phyloP scores from a whole-genome alignment of 2,329 filamentous ascomycete genomes.

The Arachnopeziza araneosa region DNA sequence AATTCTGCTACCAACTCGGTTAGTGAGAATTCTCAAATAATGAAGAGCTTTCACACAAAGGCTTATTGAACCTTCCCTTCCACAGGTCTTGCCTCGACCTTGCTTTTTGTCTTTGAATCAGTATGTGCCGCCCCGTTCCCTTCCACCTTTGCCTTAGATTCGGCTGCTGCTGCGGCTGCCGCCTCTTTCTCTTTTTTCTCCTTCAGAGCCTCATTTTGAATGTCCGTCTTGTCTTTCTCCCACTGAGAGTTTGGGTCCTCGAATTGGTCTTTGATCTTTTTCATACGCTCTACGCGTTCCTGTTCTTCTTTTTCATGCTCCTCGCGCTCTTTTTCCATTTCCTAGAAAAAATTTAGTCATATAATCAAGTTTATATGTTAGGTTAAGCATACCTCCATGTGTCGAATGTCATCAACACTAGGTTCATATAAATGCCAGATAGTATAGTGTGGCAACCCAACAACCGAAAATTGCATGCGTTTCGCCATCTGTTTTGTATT shows the following conservation, averaged over 20 bases:
- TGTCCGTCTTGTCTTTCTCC: constrained; percentile 81
- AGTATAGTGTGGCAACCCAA: constrained; percentile 93
- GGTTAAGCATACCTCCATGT: constrained; percentile 68
- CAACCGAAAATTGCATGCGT: constrained; percentile 90
- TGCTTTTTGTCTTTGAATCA: constrained; percentile 9
- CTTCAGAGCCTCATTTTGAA: constrained; percentile 61
- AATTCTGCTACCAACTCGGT: neutral
- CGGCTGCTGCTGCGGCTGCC: constrained; percentile 4
- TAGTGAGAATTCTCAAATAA: neutral
- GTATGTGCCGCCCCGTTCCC: constrained; percentile 3
- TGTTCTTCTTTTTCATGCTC: constrained; percentile 75
- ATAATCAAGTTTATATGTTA: neutral
- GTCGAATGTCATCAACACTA: constrained; percentile 92
- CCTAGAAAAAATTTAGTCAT: constrained; percentile 40
- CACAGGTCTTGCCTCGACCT: neutral
- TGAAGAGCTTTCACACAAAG: neutral
- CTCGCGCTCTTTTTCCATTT: constrained; percentile 87
- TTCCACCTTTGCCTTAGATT: constrained; percentile 2
- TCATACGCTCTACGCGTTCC: constrained; percentile 63
- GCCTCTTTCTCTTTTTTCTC: constrained; percentile 38
- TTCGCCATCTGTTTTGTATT: constrained; percentile 72
- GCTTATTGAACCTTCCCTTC: neutral
- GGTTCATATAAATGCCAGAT: constrained; percentile 99
- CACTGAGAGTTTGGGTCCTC: constrained; percentile 72
- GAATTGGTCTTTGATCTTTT: constrained; percentile 78